Evolutionary conservation across 2,329 filamentous ascomycete species (phyloP).

Genomic region (Paracamarosporium sp.): DNA sequence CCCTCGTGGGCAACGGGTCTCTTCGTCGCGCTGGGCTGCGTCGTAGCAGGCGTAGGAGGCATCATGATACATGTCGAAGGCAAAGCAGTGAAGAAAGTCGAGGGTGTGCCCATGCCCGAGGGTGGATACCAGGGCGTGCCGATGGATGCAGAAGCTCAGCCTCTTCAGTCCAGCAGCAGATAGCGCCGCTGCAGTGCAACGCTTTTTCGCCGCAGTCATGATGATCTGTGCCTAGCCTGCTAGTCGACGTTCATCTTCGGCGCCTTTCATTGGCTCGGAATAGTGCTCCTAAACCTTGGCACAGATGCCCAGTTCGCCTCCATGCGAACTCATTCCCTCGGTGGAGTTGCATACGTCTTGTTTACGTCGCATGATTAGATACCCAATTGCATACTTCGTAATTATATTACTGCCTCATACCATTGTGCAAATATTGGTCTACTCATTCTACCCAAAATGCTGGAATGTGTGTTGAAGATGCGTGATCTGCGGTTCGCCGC

Average conservation of each 20-base stretch:
- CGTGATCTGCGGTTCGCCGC: constrained; percentile 9
- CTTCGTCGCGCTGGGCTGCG: constrained; percentile 77
- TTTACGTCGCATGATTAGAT: neutral
- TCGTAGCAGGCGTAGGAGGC: constrained; percentile 72
- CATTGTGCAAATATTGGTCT: neutral
- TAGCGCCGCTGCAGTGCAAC: neutral
- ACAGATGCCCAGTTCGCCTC: constrained; percentile 7
- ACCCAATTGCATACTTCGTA: neutral
- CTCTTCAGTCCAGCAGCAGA: neutral
- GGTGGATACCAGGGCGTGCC: constrained; percentile 24
- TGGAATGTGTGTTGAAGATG: constrained; percentile 11
- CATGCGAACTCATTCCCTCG: neutral
- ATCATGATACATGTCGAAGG: constrained; percentile 75
- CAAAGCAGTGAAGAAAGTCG: constrained; percentile 51
- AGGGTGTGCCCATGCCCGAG: constrained; percentile 42
- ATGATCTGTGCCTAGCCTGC: constrained; percentile 25
- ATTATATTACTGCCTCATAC: neutral
- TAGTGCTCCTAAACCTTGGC: constrained; percentile 8
- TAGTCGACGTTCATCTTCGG: neutral
- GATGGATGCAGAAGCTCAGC: constrained; percentile 31
- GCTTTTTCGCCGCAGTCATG: constrained; percentile 23
- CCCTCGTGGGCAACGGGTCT: constrained; percentile 81
- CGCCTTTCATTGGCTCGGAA: constrained; percentile 7
- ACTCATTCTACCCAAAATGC: neutral
- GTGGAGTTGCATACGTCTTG: neutral